Base-by-base conservation (phyloP, 306 rosid genomes). In the Malus domestica region DNA sequence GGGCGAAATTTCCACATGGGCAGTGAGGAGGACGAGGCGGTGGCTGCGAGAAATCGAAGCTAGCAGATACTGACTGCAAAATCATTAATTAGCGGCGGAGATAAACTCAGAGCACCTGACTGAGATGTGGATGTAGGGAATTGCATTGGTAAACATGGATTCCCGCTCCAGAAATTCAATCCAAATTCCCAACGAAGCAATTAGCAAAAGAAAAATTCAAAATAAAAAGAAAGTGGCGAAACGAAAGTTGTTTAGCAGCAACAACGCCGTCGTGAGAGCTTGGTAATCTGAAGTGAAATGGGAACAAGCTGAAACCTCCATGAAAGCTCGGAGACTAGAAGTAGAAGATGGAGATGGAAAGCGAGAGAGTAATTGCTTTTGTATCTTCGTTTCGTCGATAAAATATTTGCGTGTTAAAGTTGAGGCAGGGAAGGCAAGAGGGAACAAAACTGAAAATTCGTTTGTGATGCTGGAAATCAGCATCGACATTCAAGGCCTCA, bases 401-500 rank as follows among this genome's bases (percentile, higher is more conserved):
- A 15, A 51, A 18, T 15, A 51, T 15, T 51, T 51, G 55, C 75
- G 52, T 71, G 45, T 61, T 16, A 5, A 15, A 78, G 5, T 11
- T 76, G 74, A 65, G 35, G 68, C 80, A 20, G 12, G 68, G 33
- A 32, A 18, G 10, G 18, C 8, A 51, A 42, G 23, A 8, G 62
- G 66, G 19, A 62, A 6, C 16, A 4, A 27, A 2, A 20, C 16
- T 64, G 14, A 4, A 27, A 2, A 20, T 6, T 71, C n/a, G 58
- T 11, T 70, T 62, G 62, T 25, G 75, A 73, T 29, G 15, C 10
- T 59, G 64, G 14, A 45, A 5, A 30, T 80, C 15, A 25, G 64
- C 69, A 49, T 65, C 73, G 20, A 32, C 19, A 59, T 62, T 89
- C 71, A 23, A 59, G 83, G 83, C 93, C 97, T 88, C 90, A 88